Percentiles rank a stretch among this genome's conserved stretches.
phyloP scores from a whole-genome alignment of 352 stramenopile species.

The Phytophthora capsici region DNA sequence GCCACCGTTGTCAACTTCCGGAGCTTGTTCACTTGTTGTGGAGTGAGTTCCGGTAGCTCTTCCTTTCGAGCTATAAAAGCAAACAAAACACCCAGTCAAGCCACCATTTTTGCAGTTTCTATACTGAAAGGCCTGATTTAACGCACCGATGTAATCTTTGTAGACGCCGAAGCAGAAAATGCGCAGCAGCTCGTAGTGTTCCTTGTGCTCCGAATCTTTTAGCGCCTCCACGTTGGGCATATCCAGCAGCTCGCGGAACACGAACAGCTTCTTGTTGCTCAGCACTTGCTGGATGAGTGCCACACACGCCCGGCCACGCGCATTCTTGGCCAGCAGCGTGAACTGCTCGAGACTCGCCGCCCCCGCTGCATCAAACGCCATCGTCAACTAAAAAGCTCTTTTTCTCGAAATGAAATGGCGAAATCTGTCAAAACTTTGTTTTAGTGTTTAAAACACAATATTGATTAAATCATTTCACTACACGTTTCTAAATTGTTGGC shows the following conservation, averaged over 20 bases:
- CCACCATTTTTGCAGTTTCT: too few species aligned
- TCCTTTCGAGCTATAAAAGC: conserved; percentile 57
- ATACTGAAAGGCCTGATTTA: not conserved
- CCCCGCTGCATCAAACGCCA: conserved; percentile 73
- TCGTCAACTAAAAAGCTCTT: conserved; percentile 14
- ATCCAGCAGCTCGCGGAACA: conserved; percentile 93
- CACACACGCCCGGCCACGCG: conserved; percentile 89
- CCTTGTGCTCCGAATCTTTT: conserved; percentile 71
- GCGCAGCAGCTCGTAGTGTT: conserved; percentile 83
- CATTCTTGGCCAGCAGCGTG: conserved; percentile 92
- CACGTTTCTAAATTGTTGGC: conserved; percentile 19
- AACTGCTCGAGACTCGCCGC: conserved; percentile 92
- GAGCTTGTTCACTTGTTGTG: conserved; percentile 84
- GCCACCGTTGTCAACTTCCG: conserved; percentile 90
- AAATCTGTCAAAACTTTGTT: conserved; percentile 9
- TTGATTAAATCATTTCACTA: not conserved
- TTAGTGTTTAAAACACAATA: not conserved
- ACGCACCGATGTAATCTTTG: conserved; percentile 81
- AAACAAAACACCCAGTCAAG: conserved; percentile 1
- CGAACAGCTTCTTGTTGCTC: conserved; percentile 92
- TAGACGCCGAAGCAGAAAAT: conserved; percentile 93
- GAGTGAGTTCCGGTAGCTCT: conserved; percentile 69
- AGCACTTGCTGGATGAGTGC: conserved; percentile 94
- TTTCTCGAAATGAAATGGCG: conserved; percentile 12
- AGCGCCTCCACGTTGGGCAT: conserved; percentile 92